These are phyloP conservation scores for Vachellia collinsii DNA, from an alignment of 306 rosid genomes.

Conservation along the genomic window DNA sequence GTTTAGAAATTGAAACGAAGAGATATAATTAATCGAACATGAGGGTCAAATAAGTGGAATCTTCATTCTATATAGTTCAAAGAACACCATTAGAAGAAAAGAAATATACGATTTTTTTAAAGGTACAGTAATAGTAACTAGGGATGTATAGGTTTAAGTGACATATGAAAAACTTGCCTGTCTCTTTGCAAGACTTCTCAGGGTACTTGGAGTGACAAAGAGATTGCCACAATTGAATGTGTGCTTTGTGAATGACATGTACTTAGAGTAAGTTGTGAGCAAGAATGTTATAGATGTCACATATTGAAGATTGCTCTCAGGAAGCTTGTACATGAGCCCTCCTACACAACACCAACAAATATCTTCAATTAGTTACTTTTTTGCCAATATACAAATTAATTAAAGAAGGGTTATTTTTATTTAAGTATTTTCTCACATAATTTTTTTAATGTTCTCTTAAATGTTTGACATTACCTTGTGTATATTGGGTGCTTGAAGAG, in stretches of 20 bases:
- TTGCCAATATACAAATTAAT: no score
- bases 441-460: no score
- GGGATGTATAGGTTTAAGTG: no score
- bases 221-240: conserved; percentile 77
- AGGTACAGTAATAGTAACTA: no score
- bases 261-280: conserved; percentile 86
- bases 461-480: no score
- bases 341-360: conserved; percentile 47
- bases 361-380: not conserved
- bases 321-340: conserved; percentile 79
- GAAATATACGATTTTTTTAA: no score
- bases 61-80: no score
- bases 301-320: conserved; percentile 81
- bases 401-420: no score
- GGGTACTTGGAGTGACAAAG: conserved; percentile 58
- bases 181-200: conserved; percentile 62
- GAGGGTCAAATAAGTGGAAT: no score
- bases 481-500: no score
- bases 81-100: no score
- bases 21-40: not conserved
- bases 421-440: no score
- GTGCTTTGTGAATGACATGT: conserved; percentile 69
- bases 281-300: conserved; percentile 87
- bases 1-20: conserved; percentile 1
- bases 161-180: conserved; percentile 47